These are phyloP conservation scores for Rossbeevera mucosa DNA, from an alignment of 768 basidiomycete species.

Conservation along the genomic window DNA sequence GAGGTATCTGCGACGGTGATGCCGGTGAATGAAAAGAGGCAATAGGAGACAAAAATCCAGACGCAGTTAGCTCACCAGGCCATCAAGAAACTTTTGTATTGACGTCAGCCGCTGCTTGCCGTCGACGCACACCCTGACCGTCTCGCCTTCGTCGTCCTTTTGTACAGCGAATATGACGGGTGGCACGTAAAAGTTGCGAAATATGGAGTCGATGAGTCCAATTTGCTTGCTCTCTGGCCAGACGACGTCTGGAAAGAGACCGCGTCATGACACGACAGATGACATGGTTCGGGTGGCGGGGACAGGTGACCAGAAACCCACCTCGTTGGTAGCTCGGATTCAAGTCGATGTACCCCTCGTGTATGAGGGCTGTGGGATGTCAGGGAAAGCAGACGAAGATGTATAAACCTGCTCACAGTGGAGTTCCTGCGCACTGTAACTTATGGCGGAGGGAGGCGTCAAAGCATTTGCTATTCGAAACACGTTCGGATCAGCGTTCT, in stretches of 20 bases:
- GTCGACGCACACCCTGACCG: constrained; percentile 44
- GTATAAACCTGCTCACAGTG: constrained; percentile 37
- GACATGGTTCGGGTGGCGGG: background rate
- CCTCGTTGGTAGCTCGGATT: constrained; percentile 73
- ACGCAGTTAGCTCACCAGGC: constrained; percentile 31
- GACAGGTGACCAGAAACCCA: constrained; percentile 25
- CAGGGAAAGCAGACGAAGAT: background rate
- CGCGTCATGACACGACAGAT: background rate
- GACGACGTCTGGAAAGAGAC: constrained; percentile 53
- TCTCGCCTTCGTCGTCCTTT: constrained; percentile 38
- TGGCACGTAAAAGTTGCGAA: constrained; percentile 51
- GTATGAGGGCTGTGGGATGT: constrained; percentile 49
- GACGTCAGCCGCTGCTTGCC: constrained; percentile 52
- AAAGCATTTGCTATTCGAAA: constrained; percentile 45
- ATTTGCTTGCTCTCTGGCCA: constrained; percentile 70
- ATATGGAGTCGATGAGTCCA: constrained; percentile 47
- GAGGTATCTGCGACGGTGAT: constrained; percentile 43
- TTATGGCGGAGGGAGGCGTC: constrained; percentile 36
- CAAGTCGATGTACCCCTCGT: constrained; percentile 65
- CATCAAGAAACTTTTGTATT: constrained; percentile 45
- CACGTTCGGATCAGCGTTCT: constrained; percentile 34
- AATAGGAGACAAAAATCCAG: background rate
- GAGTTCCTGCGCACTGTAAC: constrained; percentile 42
- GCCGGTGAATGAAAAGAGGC: constrained; percentile 4
- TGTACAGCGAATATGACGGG: constrained; percentile 46